A percentile compares a stretch with the other conserved stretches of the same genome.
Conservation (phyloP, 306 rosid species). For the Carpinus fangiana region DNA sequence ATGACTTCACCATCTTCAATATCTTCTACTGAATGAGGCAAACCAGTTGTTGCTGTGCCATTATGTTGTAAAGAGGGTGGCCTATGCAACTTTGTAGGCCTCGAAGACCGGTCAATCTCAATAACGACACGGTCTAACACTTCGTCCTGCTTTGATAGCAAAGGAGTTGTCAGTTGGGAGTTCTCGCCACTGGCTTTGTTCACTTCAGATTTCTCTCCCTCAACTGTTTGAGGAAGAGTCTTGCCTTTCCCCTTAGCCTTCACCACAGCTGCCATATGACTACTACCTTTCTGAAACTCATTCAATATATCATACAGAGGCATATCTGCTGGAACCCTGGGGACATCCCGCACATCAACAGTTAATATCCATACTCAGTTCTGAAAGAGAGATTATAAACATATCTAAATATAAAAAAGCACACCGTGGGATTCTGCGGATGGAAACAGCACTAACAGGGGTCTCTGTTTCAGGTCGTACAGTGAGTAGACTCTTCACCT, state of each 20-base stretch:
- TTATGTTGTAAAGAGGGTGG: slow-evolving; percentile 34
- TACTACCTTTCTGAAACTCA: slow-evolving; percentile 96
- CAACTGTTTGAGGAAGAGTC: slow-evolving; percentile 35
- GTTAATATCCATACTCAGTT: slow-evolving; percentile 16
- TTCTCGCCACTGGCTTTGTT: slow-evolving; percentile 30
- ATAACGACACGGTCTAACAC: slow-evolving; percentile 48
- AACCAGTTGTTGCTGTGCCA: slow-evolving; percentile 42
- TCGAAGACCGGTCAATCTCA: slow-evolving; percentile 67
- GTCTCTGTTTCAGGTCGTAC: slow-evolving; percentile 99
- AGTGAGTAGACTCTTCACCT: slow-evolving; percentile 95
- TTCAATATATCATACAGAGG: slow-evolving; percentile 95
- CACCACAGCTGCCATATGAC: slow-evolving; percentile 99
- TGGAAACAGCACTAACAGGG: slow-evolving; percentile 91
- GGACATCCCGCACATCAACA: slow-evolving; percentile 31
- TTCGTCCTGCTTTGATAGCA: slow-evolving; percentile 54
- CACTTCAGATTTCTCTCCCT: slow-evolving; percentile 52
- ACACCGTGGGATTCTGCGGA: slow-evolving; percentile 91
- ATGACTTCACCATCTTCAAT: slow-evolving; percentile 90
- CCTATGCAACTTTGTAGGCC: slow-evolving; percentile 34
- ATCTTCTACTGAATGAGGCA: slow-evolving; percentile 48
- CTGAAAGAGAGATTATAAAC: slow-evolving; percentile 9
- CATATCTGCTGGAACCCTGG: slow-evolving; percentile 97
- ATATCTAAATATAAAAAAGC: slow-evolving; percentile 28
- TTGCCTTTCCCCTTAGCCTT: slow-evolving; percentile 63
- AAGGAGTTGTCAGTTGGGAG: slow-evolving; percentile 65